These are phyloP conservation scores for Tolypocladium paradoxum DNA, from an alignment of 2,329 filamentous ascomycete species.

Conservation along the genomic window DNA sequence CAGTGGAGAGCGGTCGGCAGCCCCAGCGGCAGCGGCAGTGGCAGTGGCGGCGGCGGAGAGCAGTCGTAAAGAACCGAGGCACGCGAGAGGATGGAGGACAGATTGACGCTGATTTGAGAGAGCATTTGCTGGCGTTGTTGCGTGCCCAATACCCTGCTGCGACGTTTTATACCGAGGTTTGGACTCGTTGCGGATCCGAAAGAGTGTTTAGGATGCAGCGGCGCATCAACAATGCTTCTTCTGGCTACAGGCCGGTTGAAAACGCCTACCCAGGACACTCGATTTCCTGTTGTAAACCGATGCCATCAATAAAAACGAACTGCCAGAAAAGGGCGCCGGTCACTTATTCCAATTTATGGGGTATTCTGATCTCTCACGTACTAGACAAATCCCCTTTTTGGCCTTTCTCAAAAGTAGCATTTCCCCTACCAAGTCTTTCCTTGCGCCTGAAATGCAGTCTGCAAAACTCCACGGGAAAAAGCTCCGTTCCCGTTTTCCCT, in stretches of 20 bases:
- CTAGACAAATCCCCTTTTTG: background rate
- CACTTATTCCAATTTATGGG: conserved; percentile 1
- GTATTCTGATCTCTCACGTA: background rate
- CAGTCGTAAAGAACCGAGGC: background rate
- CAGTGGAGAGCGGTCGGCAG: conserved; percentile 11
- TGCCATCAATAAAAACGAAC: background rate
- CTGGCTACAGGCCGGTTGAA: background rate
- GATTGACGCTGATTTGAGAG: background rate
- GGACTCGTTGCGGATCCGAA: background rate
- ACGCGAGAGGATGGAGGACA: background rate
- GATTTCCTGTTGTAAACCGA: background rate
- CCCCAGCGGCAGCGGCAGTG: background rate
- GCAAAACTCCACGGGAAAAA: background rate
- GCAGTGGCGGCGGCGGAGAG: background rate
- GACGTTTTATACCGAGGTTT: background rate
- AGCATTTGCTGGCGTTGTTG: background rate
- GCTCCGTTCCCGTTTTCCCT: background rate
- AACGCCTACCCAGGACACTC: background rate
- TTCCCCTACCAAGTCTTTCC: background rate
- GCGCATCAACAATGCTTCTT: background rate
- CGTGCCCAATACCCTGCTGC: background rate
- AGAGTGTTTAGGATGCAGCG: background rate
- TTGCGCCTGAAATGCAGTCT: conserved; percentile 2
- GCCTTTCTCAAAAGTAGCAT: background rate
- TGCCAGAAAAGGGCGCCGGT: background rate